Evolutionary conservation across 768 basidiomycete species (phyloP), one percentile per base, ranked within the genome.

Genomic region (Xerocomus brunneocitrinus): DNA sequence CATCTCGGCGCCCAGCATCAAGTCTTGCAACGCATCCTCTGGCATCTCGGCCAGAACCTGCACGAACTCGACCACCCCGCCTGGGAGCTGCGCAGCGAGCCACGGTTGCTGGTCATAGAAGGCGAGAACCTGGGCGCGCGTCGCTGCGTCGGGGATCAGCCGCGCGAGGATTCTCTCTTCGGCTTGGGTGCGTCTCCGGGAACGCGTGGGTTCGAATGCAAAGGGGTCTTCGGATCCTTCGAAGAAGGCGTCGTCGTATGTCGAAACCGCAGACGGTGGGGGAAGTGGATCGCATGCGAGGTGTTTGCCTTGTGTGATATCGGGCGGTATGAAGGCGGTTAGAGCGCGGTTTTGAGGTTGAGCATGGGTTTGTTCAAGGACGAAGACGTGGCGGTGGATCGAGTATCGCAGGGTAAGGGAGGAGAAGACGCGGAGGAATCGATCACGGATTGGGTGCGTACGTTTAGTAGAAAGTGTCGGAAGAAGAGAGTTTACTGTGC

Each of bases 221-320:
- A 79, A 74, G 14, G 74, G 51, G 57, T 86, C 84, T 48, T 84
- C 83, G 3, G 77, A 72, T 2, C 82, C 81, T 14, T 68, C 72
- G 73, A 98, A 95, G 71, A 94, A 97, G n/a, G 67, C 67, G 4
- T 77, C 72, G 56, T 92, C 78, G 69, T 97, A 97, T 38, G 61
- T 65, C 32, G 77, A 86, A 2, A 82, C 62, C 3, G 78, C 70
- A 1, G 78, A 77, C 6, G 70, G 71, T 0, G 95, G 94, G 0
- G 95, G 92, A 3, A 95, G 73, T 0, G 95, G 94, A 63, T 98
- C 95, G 60, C 87, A 97, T 8, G 86, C 82, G 55, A 90, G 73
- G 6, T 81, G 76, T 51, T 82, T 79, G 12, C 70, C 72, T 5
- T 75, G 71, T 12, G 80, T 68, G 4, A 89, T 74, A 5, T 72